A percentile compares a stretch with the other conserved stretches of the same genome.
These are phyloP conservation scores for Thraustotheca clavata DNA, from an alignment of 352 stramenopile species.

Conservation along the genomic window DNA sequence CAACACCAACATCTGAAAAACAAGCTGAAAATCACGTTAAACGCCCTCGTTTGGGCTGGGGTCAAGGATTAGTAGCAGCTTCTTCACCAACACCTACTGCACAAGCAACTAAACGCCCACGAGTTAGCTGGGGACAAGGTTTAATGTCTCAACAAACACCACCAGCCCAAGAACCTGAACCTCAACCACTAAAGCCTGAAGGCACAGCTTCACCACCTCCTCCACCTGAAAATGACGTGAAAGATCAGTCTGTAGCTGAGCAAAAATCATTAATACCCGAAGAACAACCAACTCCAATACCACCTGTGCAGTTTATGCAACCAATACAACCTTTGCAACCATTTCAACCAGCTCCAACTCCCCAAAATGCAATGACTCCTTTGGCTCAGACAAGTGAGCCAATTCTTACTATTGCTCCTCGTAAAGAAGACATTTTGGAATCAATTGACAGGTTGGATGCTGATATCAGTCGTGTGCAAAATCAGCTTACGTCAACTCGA, in stretches of 20 bases:
- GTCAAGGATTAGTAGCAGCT: slow-evolving; percentile 61
- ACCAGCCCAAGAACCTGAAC: too few relatives aligned
- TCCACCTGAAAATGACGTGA: too few relatives aligned
- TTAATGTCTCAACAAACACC: slow-evolving; percentile 52
- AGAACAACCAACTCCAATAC: too few relatives aligned
- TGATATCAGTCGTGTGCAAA: slow-evolving; percentile 54
- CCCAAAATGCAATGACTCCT: too few relatives aligned
- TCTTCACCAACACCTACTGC: slow-evolving; percentile 27
- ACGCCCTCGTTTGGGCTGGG: slow-evolving; percentile 65
- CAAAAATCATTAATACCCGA: too few relatives aligned
- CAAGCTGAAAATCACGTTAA: slow-evolving; percentile 21
- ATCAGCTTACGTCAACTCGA: slow-evolving; percentile 33
- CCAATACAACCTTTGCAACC: too few relatives aligned
- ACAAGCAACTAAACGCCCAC: slow-evolving; percentile 46
- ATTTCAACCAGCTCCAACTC: too few relatives aligned
- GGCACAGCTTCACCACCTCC: too few relatives aligned
- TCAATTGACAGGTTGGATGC: slow-evolving; percentile 71
- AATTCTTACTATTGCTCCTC: not conserved
- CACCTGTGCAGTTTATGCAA: too few relatives aligned
- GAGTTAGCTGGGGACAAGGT: slow-evolving; percentile 75
- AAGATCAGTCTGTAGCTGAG: too few relatives aligned
- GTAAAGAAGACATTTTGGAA: slow-evolving; percentile 70
- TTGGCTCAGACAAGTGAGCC: too few relatives aligned
- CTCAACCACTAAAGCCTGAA: too few relatives aligned
- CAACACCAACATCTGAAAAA: not conserved